These are phyloP conservation scores for Fusarium sp. DNA, from an alignment of 2,329 filamentous ascomycete species.

Conservation along the genomic window DNA sequence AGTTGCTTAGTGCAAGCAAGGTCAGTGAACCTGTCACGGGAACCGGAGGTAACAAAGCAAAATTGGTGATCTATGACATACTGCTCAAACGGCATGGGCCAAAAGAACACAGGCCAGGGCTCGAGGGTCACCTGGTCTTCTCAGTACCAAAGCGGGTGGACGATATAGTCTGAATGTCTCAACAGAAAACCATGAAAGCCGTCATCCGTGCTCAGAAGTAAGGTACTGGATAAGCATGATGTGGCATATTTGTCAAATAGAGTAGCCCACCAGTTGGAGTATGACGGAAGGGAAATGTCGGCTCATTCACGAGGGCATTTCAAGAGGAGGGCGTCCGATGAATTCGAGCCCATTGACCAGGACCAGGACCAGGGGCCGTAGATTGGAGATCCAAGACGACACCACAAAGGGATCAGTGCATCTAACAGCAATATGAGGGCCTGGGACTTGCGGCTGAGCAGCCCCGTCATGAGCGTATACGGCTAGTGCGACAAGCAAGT, in stretches of 20 bases:
- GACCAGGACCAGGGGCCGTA: constrained; percentile 16
- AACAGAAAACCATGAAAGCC: not conserved
- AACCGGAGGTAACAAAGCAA: not conserved
- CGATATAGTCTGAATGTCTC: constrained; percentile 10
- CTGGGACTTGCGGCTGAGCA: constrained; percentile 32
- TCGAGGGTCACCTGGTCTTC: constrained; percentile 22
- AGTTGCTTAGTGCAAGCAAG: constrained; percentile 2
- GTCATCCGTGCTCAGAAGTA: not conserved
- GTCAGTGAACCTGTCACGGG: too few species aligned
- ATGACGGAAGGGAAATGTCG: not conserved
- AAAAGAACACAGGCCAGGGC: constrained; percentile 10
- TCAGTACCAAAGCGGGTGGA: constrained; percentile 10
- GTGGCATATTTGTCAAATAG: not conserved
- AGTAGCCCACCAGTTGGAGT: not conserved
- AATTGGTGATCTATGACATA: not conserved
- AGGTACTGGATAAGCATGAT: not conserved
- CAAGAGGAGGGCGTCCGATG: not conserved
- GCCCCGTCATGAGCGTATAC: constrained; percentile 27
- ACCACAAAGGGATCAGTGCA: constrained; percentile 32
- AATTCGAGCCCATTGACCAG: not conserved
- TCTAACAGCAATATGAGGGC: constrained; percentile 31
- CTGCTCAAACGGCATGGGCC: not conserved
- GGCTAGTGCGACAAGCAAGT: constrained; percentile 42
- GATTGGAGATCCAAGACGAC: constrained; percentile 28
- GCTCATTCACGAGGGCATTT: not conserved